Base-by-base conservation (phyloP, 306 rosid species). In the Rosa lucieae region DNA sequence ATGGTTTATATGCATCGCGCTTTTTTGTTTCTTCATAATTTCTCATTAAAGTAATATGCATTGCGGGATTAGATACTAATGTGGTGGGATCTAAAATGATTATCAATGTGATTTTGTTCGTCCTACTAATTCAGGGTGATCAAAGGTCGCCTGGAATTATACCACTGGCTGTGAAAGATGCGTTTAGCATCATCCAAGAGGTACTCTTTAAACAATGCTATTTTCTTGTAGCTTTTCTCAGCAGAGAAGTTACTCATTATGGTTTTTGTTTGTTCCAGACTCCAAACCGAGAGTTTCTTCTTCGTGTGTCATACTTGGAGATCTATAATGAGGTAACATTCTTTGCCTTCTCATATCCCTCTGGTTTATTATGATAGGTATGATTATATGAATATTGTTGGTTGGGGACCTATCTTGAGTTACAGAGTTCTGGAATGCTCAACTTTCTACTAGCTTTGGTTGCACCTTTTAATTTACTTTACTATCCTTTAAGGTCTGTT, bases 91-190 rank as follows among this genome's bases (percentile, higher is more conserved):
- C 76, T 14, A 75, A 56, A 68, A 78, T 65, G 52, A 77, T 75
- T 83, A 47, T 48, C 58, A 53, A 49, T 61, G 23, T 74, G 78
- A 76, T 86, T 79, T 71, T 56, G 72, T 51, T 32, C 73, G 81
- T 75, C 62, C 48, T 87, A 53, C 66, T 52, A 37, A 48, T 86
- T 77, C 88, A 96, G 99, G 99, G 99, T 81, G 97, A 96, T 89
- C 99, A 96, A 84, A 90, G 97, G 80, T 96, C 99, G 52, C 99
- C 99, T 78, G 99, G 99, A 83, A 91, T 96, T 80, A 96, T 96
- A 85, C 97, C 99, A 61, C 89, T 93, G 82, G 94, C 99, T 12
- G 98, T 96, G 87, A 96, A 96, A 90, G 98, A 96, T 93, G 91
- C 93, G 73, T 96, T 96, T 86, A 87, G 98, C 90, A 93, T 96